Base-by-base conservation (phyloP, 2,329 filamentous ascomycete genomes). In the Fusarium chuoi region DNA sequence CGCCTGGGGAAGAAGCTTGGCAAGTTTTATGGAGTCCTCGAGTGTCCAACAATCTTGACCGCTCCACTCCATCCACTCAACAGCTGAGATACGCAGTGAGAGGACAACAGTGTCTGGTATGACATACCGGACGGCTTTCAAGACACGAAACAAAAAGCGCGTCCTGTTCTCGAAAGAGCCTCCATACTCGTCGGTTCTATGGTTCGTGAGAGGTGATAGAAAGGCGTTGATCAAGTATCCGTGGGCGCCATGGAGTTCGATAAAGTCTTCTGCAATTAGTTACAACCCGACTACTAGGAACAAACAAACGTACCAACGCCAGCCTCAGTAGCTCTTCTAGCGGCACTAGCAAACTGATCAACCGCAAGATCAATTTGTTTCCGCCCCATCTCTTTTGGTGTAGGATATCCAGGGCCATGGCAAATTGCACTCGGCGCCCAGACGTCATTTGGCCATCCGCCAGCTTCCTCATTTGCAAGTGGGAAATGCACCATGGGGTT, bases 151-250 rank as follows among this genome's bases (percentile, higher is more conserved):
- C 38, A 91, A 82, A 36, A 92, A 78, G 14, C 90, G 87, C 17
- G 83, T 87, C 68, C 91, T 87, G 82, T 92, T 92, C 75, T 90
- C 87, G 71, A 92, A 89, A 78, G 84, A 85, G 56, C 91, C 91
- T 52, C 91, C 91, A 79, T 92, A 93, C 56, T 86, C 76, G 78
- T 92, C 91, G 22, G 88, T 91, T 46, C 91, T 86, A 17, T n/a
- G 20, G 2, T 65, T 65, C 1, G 62, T 54, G 1, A 65, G 46
- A 8, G 62, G 57, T 1, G 62, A 65, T 0, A 65, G 26, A 3
- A 65, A 65, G 6, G 36, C 3, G 18, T 41, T 30, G 1, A 65
- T 42, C 3, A 65, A 13, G 6, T 65, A 65, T 1, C 62, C 62
- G 3, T 65, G 62, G 4, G 62, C 62, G 1, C 62, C 62, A 2